Evolutionary conservation across 1,284 basidiomycete species (phyloP), one percentile per base, ranked within the genome.

Genomic region (Marasmius sp.): DNA sequence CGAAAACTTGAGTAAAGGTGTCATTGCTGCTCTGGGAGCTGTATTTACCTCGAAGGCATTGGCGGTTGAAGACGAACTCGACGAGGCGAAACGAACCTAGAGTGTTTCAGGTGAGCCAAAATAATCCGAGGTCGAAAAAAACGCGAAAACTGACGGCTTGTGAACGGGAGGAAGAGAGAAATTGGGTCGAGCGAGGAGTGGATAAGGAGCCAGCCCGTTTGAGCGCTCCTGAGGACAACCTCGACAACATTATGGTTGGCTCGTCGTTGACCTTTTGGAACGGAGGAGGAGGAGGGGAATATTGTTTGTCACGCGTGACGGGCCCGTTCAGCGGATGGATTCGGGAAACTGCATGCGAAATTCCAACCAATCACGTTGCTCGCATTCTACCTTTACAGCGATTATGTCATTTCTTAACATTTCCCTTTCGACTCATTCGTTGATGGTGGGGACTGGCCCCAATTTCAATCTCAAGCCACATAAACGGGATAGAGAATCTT

Each of bases 11-110:
- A 36, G 60, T 9, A 63, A 57, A 52, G 14, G 20, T 47, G 20
- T 0, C 50, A 59, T 18, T 16, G 34, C 12, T 37, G 57, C 41
- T 54, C 58, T 58, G 52, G 58, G 18, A 11, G 59, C 43, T 63
- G 39, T 38, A 71, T 81, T 27, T 65, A 91, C 90, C 84, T 89
- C 83, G 67, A 85, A 82, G 61, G 84, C 77, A 69, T 79, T 78
- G 59, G 85, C 81, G 56, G 74, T 73, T 55, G 86, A 79, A 41
- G 83, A 78, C 63, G 79, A 71, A 63, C 77, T 77, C 47, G 88
- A 81, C 56, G 89, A 92, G 64, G 86, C 84, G 79, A 86, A 88
- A 65, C 90, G 88, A 74, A 81, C 86, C 82, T 88, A 79, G 70
- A 75, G 68, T 63, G 51, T 41, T 65, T 18, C 33, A 48, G 41